phyloP scores from a whole-genome alignment of 2,329 filamentous ascomycete species.

The Pseudomassariella vexata region DNA sequence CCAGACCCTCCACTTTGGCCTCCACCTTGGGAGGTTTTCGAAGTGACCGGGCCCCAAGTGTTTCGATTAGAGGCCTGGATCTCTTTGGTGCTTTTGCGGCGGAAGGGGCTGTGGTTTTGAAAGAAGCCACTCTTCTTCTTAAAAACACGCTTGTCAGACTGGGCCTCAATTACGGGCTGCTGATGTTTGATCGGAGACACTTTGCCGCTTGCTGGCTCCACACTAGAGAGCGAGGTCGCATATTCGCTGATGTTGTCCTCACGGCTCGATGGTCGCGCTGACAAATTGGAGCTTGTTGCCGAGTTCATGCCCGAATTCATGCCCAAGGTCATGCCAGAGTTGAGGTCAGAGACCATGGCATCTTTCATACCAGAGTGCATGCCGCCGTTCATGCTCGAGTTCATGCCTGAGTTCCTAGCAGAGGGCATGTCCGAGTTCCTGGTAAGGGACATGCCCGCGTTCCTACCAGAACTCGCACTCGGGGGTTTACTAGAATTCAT shows the following conservation, averaged over 20 bases:
- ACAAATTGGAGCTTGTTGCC: slow-evolving; percentile 32
- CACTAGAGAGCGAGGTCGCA: slow-evolving; percentile 83
- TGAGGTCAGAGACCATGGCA: too few species aligned
- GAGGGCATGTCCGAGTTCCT: too few species aligned
- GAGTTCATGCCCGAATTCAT: slow-evolving; percentile 45
- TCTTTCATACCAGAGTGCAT: too few species aligned
- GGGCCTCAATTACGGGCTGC: slow-evolving; percentile 35
- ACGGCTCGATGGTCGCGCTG: slow-evolving; percentile 71
- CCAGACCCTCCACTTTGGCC: slow-evolving; percentile 11
- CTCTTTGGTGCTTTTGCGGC: slow-evolving; percentile 84
- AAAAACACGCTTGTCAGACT: slow-evolving; percentile 60
- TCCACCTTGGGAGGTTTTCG: slow-evolving; percentile 15
- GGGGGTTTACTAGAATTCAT: too few species aligned
- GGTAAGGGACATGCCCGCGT: too few species aligned
- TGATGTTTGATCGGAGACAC: slow-evolving; percentile 66
- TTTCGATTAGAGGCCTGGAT: slow-evolving; percentile 44
- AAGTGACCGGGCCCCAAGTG: slow-evolving; percentile 47
- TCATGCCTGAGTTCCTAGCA: too few species aligned
- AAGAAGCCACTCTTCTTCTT: slow-evolving; percentile 83
- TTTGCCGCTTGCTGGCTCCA: slow-evolving; percentile 70
- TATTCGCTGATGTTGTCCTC: slow-evolving; percentile 90
- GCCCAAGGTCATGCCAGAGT: too few species aligned
- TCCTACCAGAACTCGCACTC: too few species aligned
- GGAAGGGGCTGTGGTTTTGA: slow-evolving; percentile 86
- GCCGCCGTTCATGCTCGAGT: too few species aligned